Conservation (phyloP, 345 rosid genomes). For the Ailanthus altissimus region DNA sequence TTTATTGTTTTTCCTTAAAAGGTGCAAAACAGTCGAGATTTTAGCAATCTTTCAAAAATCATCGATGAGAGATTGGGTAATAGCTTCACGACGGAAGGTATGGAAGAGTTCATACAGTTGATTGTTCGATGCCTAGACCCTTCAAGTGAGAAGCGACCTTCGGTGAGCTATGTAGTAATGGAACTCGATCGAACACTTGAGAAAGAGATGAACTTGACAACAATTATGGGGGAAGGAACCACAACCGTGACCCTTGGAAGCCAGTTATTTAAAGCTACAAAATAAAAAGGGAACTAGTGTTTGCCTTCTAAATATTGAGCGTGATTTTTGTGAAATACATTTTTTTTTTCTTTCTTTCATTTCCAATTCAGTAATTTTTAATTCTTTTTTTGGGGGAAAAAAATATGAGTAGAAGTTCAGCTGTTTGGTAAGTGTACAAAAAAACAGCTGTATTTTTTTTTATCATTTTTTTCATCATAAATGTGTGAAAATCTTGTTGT, state of each 20-base stretch:
- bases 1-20: slow-evolving; percentile 24
- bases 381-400: slow-evolving; percentile 2
- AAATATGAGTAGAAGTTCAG: slow-evolving; percentile 46
- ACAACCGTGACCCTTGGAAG: slow-evolving; percentile 86
- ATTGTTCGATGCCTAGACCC: slow-evolving; percentile 56
- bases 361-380: not conserved
- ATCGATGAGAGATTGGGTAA: slow-evolving; percentile 68
- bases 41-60: slow-evolving; percentile 45
- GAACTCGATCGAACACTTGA: slow-evolving; percentile 78
- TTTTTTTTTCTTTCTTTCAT: slow-evolving; percentile 9
- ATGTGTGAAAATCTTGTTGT: slow-evolving; percentile 50
- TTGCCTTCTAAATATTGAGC: slow-evolving; percentile 23
- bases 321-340: slow-evolving; percentile 44
- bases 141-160: slow-evolving; percentile 82
- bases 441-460: slow-evolving; percentile 54
- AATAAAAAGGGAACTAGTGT: slow-evolving; percentile 28
- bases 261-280: slow-evolving; percentile 66
- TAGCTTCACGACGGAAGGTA: slow-evolving; percentile 77
- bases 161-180: slow-evolving; percentile 65
- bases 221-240: slow-evolving; percentile 83
- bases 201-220: slow-evolving; percentile 79
- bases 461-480: slow-evolving; percentile 31
- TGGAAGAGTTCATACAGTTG: slow-evolving; percentile 70
- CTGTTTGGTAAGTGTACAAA: slow-evolving; percentile 84
- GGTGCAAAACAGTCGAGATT: slow-evolving; percentile 64